phyloP scores from a whole-genome alignment of 257 asterid species.

The Solanum infundibuliforme region DNA sequence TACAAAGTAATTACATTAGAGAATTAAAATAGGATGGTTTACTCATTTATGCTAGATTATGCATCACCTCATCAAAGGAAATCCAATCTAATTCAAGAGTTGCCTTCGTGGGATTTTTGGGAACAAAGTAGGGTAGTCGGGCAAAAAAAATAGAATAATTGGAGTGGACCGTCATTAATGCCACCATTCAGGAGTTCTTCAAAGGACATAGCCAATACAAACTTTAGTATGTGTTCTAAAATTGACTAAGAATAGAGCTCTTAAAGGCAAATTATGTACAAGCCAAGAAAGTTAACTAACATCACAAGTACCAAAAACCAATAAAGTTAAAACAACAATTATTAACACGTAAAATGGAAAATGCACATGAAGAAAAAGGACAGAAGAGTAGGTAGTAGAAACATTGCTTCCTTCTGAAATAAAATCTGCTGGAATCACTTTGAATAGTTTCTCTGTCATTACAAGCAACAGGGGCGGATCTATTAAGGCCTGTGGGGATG shows the following conservation, averaged over 20 bases:
- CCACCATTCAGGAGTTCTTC: not conserved
- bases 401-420: not conserved
- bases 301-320: not conserved
- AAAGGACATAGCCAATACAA: not conserved
- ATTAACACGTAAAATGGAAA: not conserved
- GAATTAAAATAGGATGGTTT: not conserved
- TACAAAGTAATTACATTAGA: not conserved
- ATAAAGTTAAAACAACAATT: not conserved
- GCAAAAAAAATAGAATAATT: not conserved
- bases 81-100: not conserved
- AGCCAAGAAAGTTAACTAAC: not conserved
- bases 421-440: not conserved
- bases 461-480: not conserved
- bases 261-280: not conserved
- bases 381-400: not conserved
- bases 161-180: not conserved
- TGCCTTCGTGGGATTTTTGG: not conserved
- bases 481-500: not conserved
- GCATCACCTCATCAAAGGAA: not conserved
- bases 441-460: not conserved
- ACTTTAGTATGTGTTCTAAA: not conserved
- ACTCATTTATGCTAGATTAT: not conserved
- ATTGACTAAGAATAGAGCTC: not conserved
- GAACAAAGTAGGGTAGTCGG: not conserved
- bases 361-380: not conserved